Conservation (phyloP, 2,329 filamentous ascomycete species). For the Neonectria punicea region DNA sequence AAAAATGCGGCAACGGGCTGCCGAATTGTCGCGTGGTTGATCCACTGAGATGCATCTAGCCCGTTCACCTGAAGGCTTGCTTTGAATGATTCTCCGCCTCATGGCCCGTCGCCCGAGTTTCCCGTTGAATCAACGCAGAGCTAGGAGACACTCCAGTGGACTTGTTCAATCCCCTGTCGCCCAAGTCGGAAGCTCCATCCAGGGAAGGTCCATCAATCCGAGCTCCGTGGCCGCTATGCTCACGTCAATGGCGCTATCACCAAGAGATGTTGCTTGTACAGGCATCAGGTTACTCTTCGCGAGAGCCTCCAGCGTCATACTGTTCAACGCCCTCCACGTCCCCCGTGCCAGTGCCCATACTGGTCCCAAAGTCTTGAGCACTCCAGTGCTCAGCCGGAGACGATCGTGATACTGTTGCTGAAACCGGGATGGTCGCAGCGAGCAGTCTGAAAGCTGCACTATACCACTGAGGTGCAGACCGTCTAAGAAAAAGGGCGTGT, state of each 20-base stretch:
- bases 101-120: neutral
- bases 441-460: slow-evolving; percentile 28
- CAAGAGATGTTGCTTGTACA: neutral
- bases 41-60: slow-evolving; percentile 1
- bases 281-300: neutral
- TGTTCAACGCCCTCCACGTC: neutral
- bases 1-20: neutral
- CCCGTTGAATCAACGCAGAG: neutral
- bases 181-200: slow-evolving; percentile 1
- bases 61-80: neutral
- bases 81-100: neutral
- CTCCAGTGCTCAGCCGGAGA: neutral
- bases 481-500: slow-evolving; percentile 35
- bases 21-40: slow-evolving; percentile 1
- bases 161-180: neutral
- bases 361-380: neutral
- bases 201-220: neutral
- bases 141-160: neutral
- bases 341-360: neutral
- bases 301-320: neutral
- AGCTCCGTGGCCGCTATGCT: neutral
- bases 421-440: neutral
- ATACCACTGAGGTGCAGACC: slow-evolving; percentile 31
- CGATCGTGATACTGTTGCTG: neutral
- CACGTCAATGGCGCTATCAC: neutral